Evolutionary conservation across 2,329 filamentous ascomycete genomes (phyloP).

Genomic region (Talaromyces albobiverticillius): DNA sequence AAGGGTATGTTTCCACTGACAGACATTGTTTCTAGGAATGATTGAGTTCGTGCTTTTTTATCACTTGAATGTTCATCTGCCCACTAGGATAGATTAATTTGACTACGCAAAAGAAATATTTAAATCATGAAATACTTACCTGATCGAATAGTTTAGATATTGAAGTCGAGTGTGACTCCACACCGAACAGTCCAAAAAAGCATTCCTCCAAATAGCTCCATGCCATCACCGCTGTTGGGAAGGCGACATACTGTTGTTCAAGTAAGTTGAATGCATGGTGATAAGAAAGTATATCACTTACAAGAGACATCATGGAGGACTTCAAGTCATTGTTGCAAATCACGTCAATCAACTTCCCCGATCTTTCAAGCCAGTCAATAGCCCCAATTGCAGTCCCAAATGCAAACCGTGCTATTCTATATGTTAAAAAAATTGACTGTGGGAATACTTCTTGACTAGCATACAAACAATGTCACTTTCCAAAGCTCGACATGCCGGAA

Average conservation of each 20-base stretch:
- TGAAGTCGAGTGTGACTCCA: neutral
- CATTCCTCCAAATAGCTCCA: neutral
- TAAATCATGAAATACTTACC: neutral
- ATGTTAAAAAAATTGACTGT: neutral
- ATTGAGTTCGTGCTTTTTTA: neutral
- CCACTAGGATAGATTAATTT: neutral
- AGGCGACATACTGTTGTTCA: neutral
- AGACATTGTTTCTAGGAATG: neutral
- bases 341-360: neutral
- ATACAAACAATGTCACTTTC: slow-evolving; percentile 8
- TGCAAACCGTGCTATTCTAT: neutral
- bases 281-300: neutral
- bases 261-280: neutral
- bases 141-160: neutral
- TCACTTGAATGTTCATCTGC: neutral
- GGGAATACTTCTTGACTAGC: neutral
- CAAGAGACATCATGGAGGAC: slow-evolving; percentile 2
- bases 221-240: neutral
- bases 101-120: neutral
- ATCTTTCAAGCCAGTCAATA: neutral
- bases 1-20: neutral
- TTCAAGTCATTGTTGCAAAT: neutral
- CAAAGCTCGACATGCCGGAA: neutral
- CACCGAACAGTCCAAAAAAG: neutral
- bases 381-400: neutral